A percentile compares a stretch with the other conserved stretches of the same genome.
phyloP scores from a whole-genome alignment of 1,284 basidiomycete species.

The Bondarzewia mesenterica region DNA sequence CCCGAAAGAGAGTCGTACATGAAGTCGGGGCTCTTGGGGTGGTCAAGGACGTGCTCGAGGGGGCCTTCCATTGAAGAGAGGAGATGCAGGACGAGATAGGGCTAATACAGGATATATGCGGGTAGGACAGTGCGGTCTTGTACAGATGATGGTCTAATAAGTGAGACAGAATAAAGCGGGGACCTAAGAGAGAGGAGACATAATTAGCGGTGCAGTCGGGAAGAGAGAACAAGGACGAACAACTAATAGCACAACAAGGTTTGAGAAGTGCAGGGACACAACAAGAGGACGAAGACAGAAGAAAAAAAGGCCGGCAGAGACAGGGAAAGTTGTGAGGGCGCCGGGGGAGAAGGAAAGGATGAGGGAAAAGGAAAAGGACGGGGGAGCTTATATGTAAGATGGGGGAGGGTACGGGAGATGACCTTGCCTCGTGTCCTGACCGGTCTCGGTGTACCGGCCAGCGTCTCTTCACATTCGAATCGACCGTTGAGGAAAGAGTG shows the following conservation, averaged over 20 bases:
- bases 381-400: not conserved
- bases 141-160: conserved; percentile 23
- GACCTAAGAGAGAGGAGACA: conserved; percentile 4
- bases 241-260: conserved; percentile 18
- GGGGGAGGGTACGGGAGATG: too few relatives aligned
- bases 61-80: conserved; percentile 35
- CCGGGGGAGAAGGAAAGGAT: not conserved
- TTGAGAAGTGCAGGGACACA: conserved; percentile 21
- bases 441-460: not conserved
- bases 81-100: conserved; percentile 18
- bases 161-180: conserved; percentile 27
- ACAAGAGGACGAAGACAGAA: conserved; percentile 22
- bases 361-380: not conserved
- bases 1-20: conserved; percentile 55
- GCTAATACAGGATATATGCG: conserved; percentile 12
- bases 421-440: not conserved
- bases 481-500: too few relatives aligned
- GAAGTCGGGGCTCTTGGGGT: conserved; percentile 37
- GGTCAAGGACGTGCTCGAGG: conserved; percentile 44
- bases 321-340: conserved; percentile 1
- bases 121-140: conserved; percentile 19
- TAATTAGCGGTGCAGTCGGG: conserved; percentile 7
- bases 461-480: not conserved
- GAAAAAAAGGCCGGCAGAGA: conserved; percentile 7
- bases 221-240: conserved; percentile 10